Evolutionary conservation across 305 asterid species (phyloP).

Genomic region (Fraxinus floribunda): DNA sequence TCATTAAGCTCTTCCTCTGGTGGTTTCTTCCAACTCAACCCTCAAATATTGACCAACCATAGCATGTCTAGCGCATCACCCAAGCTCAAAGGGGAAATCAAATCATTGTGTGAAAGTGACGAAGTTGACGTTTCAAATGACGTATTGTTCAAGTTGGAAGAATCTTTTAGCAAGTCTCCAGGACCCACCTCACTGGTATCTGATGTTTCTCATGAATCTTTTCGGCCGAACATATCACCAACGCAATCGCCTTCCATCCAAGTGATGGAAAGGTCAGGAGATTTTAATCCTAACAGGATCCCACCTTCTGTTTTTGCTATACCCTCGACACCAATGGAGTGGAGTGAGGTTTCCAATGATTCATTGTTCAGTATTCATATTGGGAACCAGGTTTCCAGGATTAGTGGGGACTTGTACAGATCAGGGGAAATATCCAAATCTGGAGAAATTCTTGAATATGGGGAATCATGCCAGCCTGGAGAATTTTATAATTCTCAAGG

Average conservation of each 20-base stretch:
- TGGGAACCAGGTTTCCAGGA: conserved; percentile 25
- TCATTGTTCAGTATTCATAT: conserved; percentile 66
- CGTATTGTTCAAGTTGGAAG: conserved; percentile 30
- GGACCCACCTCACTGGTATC: conserved; percentile 38
- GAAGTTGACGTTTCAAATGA: conserved; percentile 26
- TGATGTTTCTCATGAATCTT: conserved; percentile 38
- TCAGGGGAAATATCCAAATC: conserved; percentile 18
- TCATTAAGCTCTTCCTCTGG: conserved; percentile 38
- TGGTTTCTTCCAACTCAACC: conserved; percentile 34
- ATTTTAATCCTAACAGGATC: conserved; percentile 44
- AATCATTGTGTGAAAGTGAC: conserved; percentile 17
- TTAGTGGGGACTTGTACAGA: background rate
- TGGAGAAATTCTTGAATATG: conserved; percentile 25
- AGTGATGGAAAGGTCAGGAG: conserved; percentile 53
- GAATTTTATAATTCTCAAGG: conserved; percentile 23
- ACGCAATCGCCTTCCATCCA: conserved; percentile 56
- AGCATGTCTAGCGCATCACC: conserved; percentile 28
- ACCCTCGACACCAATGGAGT: conserved; percentile 40
- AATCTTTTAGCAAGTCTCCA: conserved; percentile 26
- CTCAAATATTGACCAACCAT: conserved; percentile 20
- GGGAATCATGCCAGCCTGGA: conserved; percentile 23
- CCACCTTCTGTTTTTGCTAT: conserved; percentile 42
- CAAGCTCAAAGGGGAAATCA: conserved; percentile 24
- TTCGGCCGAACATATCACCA: conserved; percentile 25
- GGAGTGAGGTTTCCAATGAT: conserved; percentile 63